These are phyloP conservation scores for Ascochyta pisi DNA, from an alignment of 2,329 filamentous ascomycete genomes.

Conservation along the genomic window DNA sequence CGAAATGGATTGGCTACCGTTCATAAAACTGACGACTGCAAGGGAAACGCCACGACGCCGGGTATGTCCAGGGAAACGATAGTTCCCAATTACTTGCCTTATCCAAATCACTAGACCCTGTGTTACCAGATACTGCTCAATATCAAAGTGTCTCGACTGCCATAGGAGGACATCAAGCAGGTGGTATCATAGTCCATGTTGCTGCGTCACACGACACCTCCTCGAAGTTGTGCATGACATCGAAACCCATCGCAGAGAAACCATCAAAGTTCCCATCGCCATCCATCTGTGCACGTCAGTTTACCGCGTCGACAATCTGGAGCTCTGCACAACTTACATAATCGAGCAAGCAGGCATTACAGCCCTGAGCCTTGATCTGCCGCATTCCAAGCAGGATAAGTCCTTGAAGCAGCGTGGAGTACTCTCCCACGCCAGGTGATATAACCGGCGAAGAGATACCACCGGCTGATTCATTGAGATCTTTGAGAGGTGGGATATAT, in stretches of 20 bases:
- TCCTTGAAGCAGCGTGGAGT: constrained; percentile 77
- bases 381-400: constrained; percentile 80
- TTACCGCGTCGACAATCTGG: neutral
- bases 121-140: constrained; percentile 7
- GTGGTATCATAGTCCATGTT: constrained; percentile 64
- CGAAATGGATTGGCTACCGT: neutral
- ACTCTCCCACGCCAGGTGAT: constrained; percentile 69
- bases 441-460: constrained; percentile 84
- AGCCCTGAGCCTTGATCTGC: constrained; percentile 81
- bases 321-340: constrained; percentile 69
- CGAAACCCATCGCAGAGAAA: constrained; percentile 80
- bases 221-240: constrained; percentile 79
- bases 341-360: constrained; percentile 75
- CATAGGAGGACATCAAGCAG: constrained; percentile 35
- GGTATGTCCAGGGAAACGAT: constrained; percentile 13
- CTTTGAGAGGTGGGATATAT: constrained; percentile 72
- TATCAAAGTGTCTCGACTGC: constrained; percentile 4
- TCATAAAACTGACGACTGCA: neutral
- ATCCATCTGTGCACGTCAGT: constrained; percentile 63
- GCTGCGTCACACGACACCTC: constrained; percentile 75
- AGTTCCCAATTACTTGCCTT: constrained; percentile 5
- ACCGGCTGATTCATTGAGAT: constrained; percentile 66
- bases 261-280: constrained; percentile 76
- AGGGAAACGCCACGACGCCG: constrained; percentile 6
- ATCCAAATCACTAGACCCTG: constrained; percentile 4